Evolutionary conservation across 805 yeast species (phyloP).

Genomic region (Metschnikowia hibisci): DNA sequence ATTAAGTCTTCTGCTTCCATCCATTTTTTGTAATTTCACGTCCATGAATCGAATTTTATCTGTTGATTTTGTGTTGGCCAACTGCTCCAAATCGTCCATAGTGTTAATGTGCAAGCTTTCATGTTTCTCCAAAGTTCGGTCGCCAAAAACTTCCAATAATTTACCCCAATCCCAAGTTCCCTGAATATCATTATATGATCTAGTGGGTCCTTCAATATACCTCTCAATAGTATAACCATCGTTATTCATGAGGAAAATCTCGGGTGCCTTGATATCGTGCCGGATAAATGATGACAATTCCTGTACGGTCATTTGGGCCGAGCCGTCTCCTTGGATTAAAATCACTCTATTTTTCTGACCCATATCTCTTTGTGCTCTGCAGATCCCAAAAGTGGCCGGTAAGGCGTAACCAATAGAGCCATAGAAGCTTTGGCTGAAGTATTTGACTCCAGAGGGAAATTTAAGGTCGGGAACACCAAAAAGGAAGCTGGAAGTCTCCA

Average conservation of each 20-base stretch:
- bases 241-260: slow-evolving; percentile 74
- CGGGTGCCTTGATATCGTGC: slow-evolving; percentile 52
- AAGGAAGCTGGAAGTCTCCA: slow-evolving; percentile 81
- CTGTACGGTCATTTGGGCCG: slow-evolving; percentile 92
- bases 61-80: slow-evolving; percentile 13
- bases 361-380: slow-evolving; percentile 64
- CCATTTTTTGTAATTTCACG: slow-evolving; percentile 25
- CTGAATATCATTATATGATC: slow-evolving; percentile 77
- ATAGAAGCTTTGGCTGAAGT: slow-evolving; percentile 68
- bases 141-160: slow-evolving; percentile 64
- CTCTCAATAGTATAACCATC: slow-evolving; percentile 90
- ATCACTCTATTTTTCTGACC: slow-evolving; percentile 52
- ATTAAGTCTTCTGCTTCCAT: slow-evolving; percentile 25
- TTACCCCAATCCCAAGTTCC: slow-evolving; percentile 80
- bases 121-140: slow-evolving; percentile 22
- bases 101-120: slow-evolving; percentile 19
- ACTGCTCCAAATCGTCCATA: slow-evolving; percentile 20
- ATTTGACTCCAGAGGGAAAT: slow-evolving; percentile 51
- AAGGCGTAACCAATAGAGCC: slow-evolving; percentile 86
- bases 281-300: slow-evolving; percentile 68
- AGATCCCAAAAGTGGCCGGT: slow-evolving; percentile 82
- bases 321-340: slow-evolving; percentile 86
- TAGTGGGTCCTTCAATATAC: slow-evolving; percentile 71
- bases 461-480: slow-evolving; percentile 68
- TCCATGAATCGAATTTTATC: slow-evolving; percentile 25